Evolutionary conservation across 1,284 basidiomycete genomes (phyloP).

Genomic region (Chiua sp.): DNA sequence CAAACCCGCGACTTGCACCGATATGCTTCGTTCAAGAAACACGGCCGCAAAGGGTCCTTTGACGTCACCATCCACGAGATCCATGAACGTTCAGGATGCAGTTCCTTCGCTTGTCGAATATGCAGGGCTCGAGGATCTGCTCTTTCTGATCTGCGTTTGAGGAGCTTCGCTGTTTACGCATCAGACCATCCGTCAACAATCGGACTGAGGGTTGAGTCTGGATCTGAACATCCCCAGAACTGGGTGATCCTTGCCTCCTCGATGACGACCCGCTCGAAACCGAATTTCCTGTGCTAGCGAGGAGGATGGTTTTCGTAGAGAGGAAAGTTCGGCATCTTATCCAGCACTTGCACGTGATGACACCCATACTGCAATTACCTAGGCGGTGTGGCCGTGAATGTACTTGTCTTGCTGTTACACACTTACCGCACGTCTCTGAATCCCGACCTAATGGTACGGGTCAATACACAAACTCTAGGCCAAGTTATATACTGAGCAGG

Average conservation of each 20-base stretch:
- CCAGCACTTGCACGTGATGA: no score
- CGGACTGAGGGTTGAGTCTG: slow-evolving; percentile 12
- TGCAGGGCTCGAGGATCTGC: slow-evolving; percentile 5
- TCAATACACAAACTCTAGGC: no score
- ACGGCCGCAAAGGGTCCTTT: not conserved
- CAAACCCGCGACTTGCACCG: no score
- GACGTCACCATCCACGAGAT: no score
- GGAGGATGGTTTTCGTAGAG: slow-evolving; percentile 11
- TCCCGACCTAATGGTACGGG: no score
- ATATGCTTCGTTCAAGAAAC: no score
- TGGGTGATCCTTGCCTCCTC: slow-evolving; percentile 37
- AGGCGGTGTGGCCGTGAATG: no score
- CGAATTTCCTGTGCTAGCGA: slow-evolving; percentile 26
- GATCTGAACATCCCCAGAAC: slow-evolving; percentile 17
- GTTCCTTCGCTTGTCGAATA: slow-evolving; percentile 36
- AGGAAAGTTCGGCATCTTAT: no score
- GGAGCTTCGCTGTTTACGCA: slow-evolving; percentile 10
- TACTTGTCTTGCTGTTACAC: no score
- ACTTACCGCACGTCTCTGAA: no score
- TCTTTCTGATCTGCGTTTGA: slow-evolving; percentile 5
- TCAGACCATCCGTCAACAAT: slow-evolving; percentile 18
- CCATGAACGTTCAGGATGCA: not conserved
- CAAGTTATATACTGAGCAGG: no score
- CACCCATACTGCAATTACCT: no score
- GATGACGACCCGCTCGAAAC: slow-evolving; percentile 64